Conservation (phyloP, 257 asterid genomes). For the Schizonepeta tenuifolia region DNA sequence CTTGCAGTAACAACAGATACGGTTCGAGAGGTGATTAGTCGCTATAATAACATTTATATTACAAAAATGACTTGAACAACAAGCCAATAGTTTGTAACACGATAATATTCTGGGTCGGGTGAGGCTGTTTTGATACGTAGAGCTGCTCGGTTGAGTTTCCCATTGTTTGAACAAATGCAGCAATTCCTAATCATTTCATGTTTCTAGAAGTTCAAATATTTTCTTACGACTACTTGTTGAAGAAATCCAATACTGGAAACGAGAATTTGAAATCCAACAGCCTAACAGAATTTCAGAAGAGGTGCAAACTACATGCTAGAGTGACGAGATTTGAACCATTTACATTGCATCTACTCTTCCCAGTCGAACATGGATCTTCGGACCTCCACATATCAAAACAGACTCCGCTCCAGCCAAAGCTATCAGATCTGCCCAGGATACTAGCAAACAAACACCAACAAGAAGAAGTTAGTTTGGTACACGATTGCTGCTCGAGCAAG, state of each 20-base stretch:
- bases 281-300: not conserved
- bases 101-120: no score
- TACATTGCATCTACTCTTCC: slow-evolving; percentile 86
- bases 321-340: slow-evolving; percentile 32
- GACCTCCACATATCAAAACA: slow-evolving; percentile 89
- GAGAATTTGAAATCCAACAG: not conserved
- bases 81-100: not conserved
- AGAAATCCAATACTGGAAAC: no score
- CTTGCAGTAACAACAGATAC: slow-evolving; percentile 1
- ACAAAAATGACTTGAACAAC: not conserved
- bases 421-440: slow-evolving; percentile 92
- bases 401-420: slow-evolving; percentile 96
- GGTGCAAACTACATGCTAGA: slow-evolving; percentile 12
- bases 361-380: slow-evolving; percentile 64
- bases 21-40: not conserved
- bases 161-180: not conserved
- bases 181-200: slow-evolving; percentile 5
- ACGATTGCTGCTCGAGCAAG: slow-evolving; percentile 12
- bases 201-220: not conserved
- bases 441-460: slow-evolving; percentile 44
- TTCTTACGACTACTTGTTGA: no score
- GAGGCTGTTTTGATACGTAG: not conserved
- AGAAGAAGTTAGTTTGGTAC: slow-evolving; percentile 22
- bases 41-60: not conserved
- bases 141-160: not conserved